Evolutionary conservation across 2,329 filamentous ascomycete species (phyloP).

Genomic region (Calcarisporium arbuscula): DNA sequence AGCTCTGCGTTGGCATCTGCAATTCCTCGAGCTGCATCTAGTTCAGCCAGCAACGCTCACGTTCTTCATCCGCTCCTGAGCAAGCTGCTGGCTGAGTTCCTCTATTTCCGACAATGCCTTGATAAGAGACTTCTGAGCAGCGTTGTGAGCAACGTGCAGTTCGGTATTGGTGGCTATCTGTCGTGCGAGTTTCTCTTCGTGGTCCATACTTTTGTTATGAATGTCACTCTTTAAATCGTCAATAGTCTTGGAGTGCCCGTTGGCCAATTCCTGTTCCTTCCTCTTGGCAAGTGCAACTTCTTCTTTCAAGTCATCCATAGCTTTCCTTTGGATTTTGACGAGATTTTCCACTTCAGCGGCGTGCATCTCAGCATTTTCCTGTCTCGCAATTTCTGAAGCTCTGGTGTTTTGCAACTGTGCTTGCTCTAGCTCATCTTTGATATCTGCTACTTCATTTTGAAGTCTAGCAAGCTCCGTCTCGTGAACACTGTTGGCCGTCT

Average conservation of each 20-base stretch:
- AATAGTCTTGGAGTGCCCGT: conserved; percentile 29
- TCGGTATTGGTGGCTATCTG: conserved; percentile 29
- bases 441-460: conserved; percentile 28
- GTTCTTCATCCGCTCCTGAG: conserved; percentile 54
- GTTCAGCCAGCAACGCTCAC: conserved; percentile 53
- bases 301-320: conserved; percentile 32
- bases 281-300: conserved; percentile 30
- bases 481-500: conserved; percentile 23
- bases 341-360: conserved; percentile 43
- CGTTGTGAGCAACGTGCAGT: conserved; percentile 28
- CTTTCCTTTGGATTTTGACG: conserved; percentile 34
- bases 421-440: conserved; percentile 40
- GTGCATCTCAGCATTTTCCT: conserved; percentile 38
- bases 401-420: conserved; percentile 36
- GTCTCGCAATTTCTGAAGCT: conserved; percentile 38
- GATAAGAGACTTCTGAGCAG: conserved; percentile 35
- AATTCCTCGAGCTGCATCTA: conserved; percentile 51
- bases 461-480: conserved; percentile 28
- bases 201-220: conserved; percentile 22
- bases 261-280: conserved; percentile 38
- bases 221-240: conserved; percentile 35
- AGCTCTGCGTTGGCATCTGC: conserved; percentile 50
- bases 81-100: conserved; percentile 46
- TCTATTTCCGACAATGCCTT: conserved; percentile 42
- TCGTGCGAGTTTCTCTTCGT: conserved; percentile 29